A percentile compares a stretch with the other conserved stretches of the same genome.
Evolutionary conservation across 2,329 filamentous ascomycete genomes (phyloP).

Genomic region (Exophiala sp.): DNA sequence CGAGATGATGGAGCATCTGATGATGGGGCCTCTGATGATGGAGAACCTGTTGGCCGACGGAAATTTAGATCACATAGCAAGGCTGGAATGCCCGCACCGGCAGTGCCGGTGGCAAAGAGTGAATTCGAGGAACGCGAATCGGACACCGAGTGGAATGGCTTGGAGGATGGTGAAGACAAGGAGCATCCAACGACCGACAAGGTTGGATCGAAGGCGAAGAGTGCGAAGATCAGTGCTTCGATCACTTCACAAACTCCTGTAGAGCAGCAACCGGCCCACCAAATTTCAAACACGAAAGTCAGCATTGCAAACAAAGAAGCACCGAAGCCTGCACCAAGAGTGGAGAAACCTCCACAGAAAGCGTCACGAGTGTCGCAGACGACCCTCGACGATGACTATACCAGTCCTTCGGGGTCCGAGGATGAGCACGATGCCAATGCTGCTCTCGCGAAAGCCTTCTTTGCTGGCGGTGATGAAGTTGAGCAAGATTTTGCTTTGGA

Average conservation of each 20-base stretch:
- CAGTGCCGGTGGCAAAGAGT: slow-evolving; percentile 36
- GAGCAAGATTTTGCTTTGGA: slow-evolving; percentile 75
- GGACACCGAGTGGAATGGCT: slow-evolving; percentile 40
- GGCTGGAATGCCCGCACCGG: slow-evolving; percentile 31
- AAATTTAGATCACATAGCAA: slow-evolving; percentile 35
- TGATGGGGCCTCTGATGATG: slow-evolving; percentile 55
- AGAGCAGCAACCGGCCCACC: neutral
- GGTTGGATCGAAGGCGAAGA: slow-evolving; percentile 13
- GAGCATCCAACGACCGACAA: neutral
- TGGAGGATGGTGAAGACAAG: slow-evolving; percentile 34
- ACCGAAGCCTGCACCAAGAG: neutral
- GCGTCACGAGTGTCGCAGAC: slow-evolving; percentile 22
- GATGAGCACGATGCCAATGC: slow-evolving; percentile 46
- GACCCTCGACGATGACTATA: slow-evolving; percentile 16
- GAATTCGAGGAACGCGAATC: slow-evolving; percentile 63
- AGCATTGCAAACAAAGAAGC: neutral
- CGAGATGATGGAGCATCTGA: slow-evolving; percentile 58
- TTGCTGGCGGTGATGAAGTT: slow-evolving; percentile 65
- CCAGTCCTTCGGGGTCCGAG: slow-evolving; percentile 27
- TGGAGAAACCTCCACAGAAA: slow-evolving; percentile 14
- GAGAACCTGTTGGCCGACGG: slow-evolving; percentile 63
- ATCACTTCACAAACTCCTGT: neutral
- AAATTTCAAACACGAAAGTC: neutral
- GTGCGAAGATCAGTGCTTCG: slow-evolving; percentile 33
- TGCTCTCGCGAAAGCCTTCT: slow-evolving; percentile 75